Percentiles rank a stretch among this genome's conserved stretches.
Evolutionary conservation across 1,284 basidiomycete genomes (phyloP).

Genomic region (Fomitopsis pinicola): DNA sequence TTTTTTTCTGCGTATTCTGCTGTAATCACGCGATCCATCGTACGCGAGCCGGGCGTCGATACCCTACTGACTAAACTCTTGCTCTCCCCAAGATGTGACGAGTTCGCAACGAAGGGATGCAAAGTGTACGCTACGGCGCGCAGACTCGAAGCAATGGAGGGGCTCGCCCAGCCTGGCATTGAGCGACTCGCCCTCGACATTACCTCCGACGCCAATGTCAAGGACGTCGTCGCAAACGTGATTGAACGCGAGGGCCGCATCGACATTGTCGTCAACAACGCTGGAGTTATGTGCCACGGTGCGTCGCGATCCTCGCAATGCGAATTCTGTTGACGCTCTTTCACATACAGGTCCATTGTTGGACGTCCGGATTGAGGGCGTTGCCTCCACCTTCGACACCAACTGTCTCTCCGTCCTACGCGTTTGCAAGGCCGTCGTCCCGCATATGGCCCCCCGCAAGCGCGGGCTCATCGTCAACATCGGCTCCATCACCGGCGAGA

Average conservation of each 20-base stretch:
- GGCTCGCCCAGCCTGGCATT: conserved; percentile 1
- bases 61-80: background rate
- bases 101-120: conserved; percentile 29
- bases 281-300: conserved; percentile 11
- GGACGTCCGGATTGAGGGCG: conserved; percentile 27
- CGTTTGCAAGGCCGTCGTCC: conserved; percentile 29
- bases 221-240: conserved; percentile 5
- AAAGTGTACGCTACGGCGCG: conserved; percentile 37
- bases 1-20: too few species aligned
- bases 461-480: conserved; percentile 8
- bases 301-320: background rate
- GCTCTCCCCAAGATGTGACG: conserved; percentile 24
- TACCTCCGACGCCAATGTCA: conserved; percentile 6
- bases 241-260: conserved; percentile 11
- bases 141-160: conserved; percentile 27
- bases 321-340: background rate
- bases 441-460: conserved; percentile 31
- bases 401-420: conserved; percentile 33
- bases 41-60: too few species aligned
- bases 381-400: conserved; percentile 19
- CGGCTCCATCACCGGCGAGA: conserved; percentile 29
- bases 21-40: too few species aligned
- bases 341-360: conserved; percentile 21
- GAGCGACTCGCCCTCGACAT: conserved; percentile 9
- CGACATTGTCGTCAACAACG: conserved; percentile 14